Evolutionary conservation across 1,284 basidiomycete genomes (phyloP).

Genomic region (Exsudoporus floridanus): DNA sequence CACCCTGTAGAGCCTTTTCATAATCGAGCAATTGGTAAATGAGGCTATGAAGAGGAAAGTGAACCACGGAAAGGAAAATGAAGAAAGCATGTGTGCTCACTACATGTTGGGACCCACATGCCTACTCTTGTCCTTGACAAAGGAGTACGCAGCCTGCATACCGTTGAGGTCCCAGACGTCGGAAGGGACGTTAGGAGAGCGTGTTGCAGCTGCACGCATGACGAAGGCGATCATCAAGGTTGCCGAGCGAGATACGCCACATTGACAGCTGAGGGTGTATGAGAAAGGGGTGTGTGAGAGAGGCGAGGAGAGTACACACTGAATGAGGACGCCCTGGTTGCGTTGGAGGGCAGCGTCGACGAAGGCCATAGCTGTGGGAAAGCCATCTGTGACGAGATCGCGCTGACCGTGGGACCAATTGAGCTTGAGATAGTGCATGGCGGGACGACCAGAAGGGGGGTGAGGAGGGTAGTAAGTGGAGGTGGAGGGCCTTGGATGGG

Average conservation of each 20-base stretch:
- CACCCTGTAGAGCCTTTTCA: constrained; percentile 72
- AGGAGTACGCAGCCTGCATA: constrained; percentile 93
- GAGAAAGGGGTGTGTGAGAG: constrained; percentile 11
- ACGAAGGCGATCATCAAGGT: constrained; percentile 92
- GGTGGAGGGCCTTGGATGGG: constrained; percentile 35
- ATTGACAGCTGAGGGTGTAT: constrained; percentile 74
- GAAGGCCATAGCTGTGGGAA: constrained; percentile 78
- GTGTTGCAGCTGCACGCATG: constrained; percentile 86
- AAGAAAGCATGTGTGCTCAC: constrained; percentile 52
- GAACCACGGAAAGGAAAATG: constrained; percentile 22
- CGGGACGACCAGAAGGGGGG: constrained; percentile 63
- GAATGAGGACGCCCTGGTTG: constrained; percentile 81
- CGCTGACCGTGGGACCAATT: constrained; percentile 94
- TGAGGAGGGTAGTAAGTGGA: constrained; percentile 65
- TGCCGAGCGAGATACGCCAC: constrained; percentile 92
- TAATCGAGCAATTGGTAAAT: constrained; percentile 97
- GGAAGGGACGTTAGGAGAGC: constrained; percentile 62
- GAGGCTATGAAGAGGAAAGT: constrained; percentile 54
- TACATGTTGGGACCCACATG: constrained; percentile 95
- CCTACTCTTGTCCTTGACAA: constrained; percentile 85
- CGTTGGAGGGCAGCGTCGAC: constrained; percentile 74
- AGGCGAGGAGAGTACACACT: constrained; percentile 54
- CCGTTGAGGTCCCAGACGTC: constrained; percentile 79
- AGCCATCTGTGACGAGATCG: constrained; percentile 78
- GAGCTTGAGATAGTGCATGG: constrained; percentile 89